Conservation (phyloP, 2,329 filamentous ascomycete species). For the Hypoxylon sp. region DNA sequence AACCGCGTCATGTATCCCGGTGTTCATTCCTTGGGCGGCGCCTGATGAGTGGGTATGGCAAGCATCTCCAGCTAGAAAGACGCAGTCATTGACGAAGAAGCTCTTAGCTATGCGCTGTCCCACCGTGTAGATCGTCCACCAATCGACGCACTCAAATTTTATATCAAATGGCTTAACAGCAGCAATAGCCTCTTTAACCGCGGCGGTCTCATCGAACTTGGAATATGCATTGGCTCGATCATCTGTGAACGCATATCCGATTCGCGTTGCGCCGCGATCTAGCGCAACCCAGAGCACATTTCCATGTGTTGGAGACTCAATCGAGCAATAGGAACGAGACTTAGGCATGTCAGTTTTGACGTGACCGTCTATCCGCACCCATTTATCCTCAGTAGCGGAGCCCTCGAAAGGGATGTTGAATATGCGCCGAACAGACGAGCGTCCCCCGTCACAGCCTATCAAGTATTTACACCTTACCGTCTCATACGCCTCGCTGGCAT, state of each 20-base stretch:
- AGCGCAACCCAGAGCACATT: constrained; percentile 68
- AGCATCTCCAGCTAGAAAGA: constrained; percentile 64
- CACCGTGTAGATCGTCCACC: constrained; percentile 64
- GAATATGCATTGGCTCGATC: constrained; percentile 56
- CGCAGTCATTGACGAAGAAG: constrained; percentile 68
- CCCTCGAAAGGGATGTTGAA: constrained; percentile 64
- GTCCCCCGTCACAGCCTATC: constrained; percentile 65
- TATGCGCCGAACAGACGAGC: constrained; percentile 61
- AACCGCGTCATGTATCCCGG: constrained; percentile 62
- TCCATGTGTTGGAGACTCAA: constrained; percentile 65
- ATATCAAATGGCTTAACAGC: constrained; percentile 58
- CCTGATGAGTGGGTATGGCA: constrained; percentile 63
- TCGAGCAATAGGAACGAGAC: constrained; percentile 60
- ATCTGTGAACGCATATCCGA: constrained; percentile 65
- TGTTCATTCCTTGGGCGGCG: constrained; percentile 65
- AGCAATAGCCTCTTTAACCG: constrained; percentile 64
- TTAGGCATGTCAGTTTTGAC: constrained; percentile 64
- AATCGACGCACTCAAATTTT: constrained; percentile 60
- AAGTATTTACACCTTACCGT: constrained; percentile 58
- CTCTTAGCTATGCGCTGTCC: constrained; percentile 70
- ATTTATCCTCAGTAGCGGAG: constrained; percentile 63
- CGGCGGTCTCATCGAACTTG: constrained; percentile 61
- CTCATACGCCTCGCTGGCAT: constrained; percentile 6
- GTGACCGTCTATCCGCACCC: constrained; percentile 66
- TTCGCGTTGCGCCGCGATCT: constrained; percentile 65